These are phyloP conservation scores for Clathrospora elynae DNA, from an alignment of 2,329 filamentous ascomycete genomes.

Conservation along the genomic window DNA sequence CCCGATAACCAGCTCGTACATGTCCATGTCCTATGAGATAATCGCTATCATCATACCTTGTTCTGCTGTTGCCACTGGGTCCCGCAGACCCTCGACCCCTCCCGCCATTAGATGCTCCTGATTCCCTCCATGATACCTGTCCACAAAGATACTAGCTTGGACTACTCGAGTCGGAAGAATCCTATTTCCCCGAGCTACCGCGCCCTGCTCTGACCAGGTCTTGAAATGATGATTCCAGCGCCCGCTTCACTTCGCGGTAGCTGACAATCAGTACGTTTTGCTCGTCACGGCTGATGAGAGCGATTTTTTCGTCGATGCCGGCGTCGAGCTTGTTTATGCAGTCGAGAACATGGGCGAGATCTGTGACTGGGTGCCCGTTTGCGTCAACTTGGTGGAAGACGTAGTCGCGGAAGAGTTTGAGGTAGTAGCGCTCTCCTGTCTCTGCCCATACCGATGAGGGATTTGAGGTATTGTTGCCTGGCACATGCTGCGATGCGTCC, in stretches of 20 bases:
- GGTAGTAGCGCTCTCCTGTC: constrained; percentile 86
- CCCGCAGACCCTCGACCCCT: too few relatives aligned
- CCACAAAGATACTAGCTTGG: constrained; percentile 10
- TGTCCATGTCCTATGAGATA: too few relatives aligned
- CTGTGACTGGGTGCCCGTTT: constrained; percentile 79
- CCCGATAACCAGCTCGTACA: too few relatives aligned
- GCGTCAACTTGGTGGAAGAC: constrained; percentile 95
- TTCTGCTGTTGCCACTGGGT: too few relatives aligned
- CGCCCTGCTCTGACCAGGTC: constrained; percentile 54
- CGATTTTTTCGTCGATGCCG: constrained; percentile 83
- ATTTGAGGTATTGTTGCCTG: constrained; percentile 33
- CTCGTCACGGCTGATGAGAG: constrained; percentile 85
- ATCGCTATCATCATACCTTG: too few relatives aligned
- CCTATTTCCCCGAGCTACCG: constrained; percentile 37
- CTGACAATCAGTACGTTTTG: constrained; percentile 86
- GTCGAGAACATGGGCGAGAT: constrained; percentile 83
- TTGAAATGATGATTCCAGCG: constrained; percentile 64
- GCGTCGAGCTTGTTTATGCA: constrained; percentile 93
- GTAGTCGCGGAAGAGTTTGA: constrained; percentile 96
- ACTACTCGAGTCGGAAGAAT: constrained; percentile 17
- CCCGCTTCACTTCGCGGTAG: constrained; percentile 83
- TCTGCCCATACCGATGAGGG: constrained; percentile 74
- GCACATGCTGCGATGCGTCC: constrained; percentile 65
- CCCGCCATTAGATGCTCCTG: too few relatives aligned
- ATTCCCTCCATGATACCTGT: too few relatives aligned